Base-by-base conservation (phyloP, 2,329 filamentous ascomycete genomes). In the Verticillium nubilum region DNA sequence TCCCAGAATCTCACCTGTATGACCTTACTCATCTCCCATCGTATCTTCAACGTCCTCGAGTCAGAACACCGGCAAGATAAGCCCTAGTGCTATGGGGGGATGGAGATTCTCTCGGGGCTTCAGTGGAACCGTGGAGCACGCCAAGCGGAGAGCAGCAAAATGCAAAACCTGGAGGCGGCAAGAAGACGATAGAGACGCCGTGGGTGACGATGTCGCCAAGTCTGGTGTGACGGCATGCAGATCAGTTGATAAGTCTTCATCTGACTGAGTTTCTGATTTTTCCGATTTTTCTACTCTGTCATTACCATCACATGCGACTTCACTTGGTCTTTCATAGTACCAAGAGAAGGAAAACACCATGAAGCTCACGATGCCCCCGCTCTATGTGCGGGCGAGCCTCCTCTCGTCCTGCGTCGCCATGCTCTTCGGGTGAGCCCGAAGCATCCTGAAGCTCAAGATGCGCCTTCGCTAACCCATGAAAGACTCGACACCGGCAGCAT, bases 401-500 rank as follows among this genome's bases (percentile, higher is more conserved):
- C 60, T 66, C 23, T 67, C 69, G 33, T 72, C 69, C 42, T 69
- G 67, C 47, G 67, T 72, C 26, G 68, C 70, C 4, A 69, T 72
- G 62, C 64, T 72, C 13, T 72, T 72, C 54, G 70, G 69, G 70
- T 72, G 58, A 17, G 50, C 53, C 4, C 17, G n/a, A 27, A n/a
- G 29, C 15, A n/a, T 29, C 6, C 9, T 54, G 52, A 17, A 50
- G 47, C 27, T 57, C 28, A 23, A 52, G 56, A n/a, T 26, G 2
- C 19, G 7, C 6, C 15, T 12, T 56, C 9, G 26, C 57, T 54
- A 47, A 26, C 52, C 42, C 9, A 17, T 37, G 13, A 12, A 9
- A 67, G 69, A 54, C 66, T 70, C 50, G 73, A 75, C 42, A 74
- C 83, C 0, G 82, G 83, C 10, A 81, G 77, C 27, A 84, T 87